Percentiles rank a stretch among this genome's conserved stretches.
phyloP scores from a whole-genome alignment of 192 early-diverging fungal genomes.

The Geosiphon pyriformis region DNA sequence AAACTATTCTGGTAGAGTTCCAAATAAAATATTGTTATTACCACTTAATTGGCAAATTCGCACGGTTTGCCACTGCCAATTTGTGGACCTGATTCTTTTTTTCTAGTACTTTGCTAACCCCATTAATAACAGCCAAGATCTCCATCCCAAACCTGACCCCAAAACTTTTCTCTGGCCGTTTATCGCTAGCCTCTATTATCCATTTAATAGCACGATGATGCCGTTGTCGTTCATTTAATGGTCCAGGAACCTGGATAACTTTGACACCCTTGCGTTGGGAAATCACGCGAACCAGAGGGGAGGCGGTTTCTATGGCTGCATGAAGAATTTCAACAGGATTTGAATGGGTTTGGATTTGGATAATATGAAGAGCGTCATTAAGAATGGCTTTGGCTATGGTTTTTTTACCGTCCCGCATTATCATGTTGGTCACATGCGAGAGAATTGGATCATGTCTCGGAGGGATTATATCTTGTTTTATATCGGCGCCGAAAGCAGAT shows the following conservation, averaged over 20 bases:
- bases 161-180: conserved; percentile 58
- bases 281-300: conserved; percentile 71
- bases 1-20: no score
- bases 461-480: no score
- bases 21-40: not conserved
- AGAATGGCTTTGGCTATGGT: conserved; percentile 64
- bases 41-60: conserved; percentile 54
- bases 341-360: conserved; percentile 53
- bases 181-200: conserved; percentile 72
- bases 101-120: conserved; percentile 57
- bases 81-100: conserved; percentile 79
- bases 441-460: conserved; percentile 52
- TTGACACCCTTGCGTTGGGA: conserved; percentile 75
- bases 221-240: conserved; percentile 74
- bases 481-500: no score
- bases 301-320: conserved; percentile 65
- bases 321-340: conserved; percentile 65
- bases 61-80: conserved; percentile 74
- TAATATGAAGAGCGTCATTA: conserved; percentile 58
- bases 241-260: conserved; percentile 68
- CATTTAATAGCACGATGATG: conserved; percentile 75
- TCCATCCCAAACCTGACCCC: conserved; percentile 71
- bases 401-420: conserved; percentile 93
- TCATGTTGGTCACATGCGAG: conserved; percentile 77
- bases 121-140: conserved; percentile 75